These are phyloP conservation scores for Naematelia encephala DNA, from an alignment of 768 basidiomycete species.

Conservation along the genomic window DNA sequence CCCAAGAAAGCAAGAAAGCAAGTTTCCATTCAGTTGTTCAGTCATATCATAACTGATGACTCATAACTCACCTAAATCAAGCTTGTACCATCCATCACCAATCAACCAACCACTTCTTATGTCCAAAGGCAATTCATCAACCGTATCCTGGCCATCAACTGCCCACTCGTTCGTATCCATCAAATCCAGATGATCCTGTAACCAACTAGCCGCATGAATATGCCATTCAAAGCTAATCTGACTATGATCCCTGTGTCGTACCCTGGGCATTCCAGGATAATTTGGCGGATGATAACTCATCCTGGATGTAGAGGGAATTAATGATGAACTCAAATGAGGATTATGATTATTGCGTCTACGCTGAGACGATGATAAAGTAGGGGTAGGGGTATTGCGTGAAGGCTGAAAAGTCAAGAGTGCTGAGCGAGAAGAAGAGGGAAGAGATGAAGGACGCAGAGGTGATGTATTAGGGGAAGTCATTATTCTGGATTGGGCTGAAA, in stretches of 20 bases:
- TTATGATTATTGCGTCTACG: neutral
- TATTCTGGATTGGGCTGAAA: neutral
- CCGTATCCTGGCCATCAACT: constrained; percentile 43
- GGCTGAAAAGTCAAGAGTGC: neutral
- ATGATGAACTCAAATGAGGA: neutral
- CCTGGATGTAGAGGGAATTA: neutral
- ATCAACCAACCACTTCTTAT: constrained; percentile 64
- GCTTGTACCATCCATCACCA: constrained; percentile 67
- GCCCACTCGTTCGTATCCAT: constrained; percentile 30
- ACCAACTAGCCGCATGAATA: constrained; percentile 59
- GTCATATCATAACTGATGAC: too few species aligned
- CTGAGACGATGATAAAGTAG: neutral
- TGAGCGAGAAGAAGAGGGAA: neutral
- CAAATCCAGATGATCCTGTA: constrained; percentile 62
- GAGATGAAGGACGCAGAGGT: neutral
- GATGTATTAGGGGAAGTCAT: neutral
- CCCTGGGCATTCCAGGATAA: neutral
- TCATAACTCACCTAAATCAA: constrained; percentile 60
- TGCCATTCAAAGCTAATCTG: constrained; percentile 63
- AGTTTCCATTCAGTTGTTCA: too few species aligned
- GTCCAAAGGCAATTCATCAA: constrained; percentile 53
- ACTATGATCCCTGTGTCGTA: constrained; percentile 6
- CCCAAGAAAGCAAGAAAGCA: too few species aligned
- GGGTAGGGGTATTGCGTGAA: neutral
- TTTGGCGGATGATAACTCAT: neutral